A percentile compares a stretch with the other conserved stretches of the same genome.
Conservation (phyloP, 2,329 filamentous ascomycete genomes). For the Podosphaera xanthii region DNA sequence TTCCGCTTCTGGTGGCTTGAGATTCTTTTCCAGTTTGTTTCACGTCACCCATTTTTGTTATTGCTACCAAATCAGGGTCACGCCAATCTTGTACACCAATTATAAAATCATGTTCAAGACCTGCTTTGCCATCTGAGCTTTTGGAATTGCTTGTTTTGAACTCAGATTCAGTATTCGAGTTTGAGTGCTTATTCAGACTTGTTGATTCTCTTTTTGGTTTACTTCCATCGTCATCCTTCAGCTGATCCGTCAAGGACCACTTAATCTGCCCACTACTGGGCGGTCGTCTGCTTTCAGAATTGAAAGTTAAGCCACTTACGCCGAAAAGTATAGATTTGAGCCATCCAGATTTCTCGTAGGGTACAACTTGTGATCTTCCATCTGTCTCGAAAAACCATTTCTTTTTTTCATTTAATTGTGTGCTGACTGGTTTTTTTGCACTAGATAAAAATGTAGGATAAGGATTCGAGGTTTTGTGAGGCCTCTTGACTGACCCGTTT, state of each 20-base stretch:
- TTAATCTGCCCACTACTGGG: slow-evolving; percentile 53
- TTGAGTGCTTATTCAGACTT: slow-evolving; percentile 4
- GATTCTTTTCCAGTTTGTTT: slow-evolving; percentile 7
- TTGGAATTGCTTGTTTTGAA: slow-evolving; percentile 17
- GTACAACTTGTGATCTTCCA: slow-evolving; percentile 6
- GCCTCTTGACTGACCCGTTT: slow-evolving; percentile 10
- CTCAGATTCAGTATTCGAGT: slow-evolving; percentile 20
- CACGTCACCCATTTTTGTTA: slow-evolving; percentile 10
- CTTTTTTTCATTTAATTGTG: too few species aligned
- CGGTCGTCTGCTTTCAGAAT: slow-evolving; percentile 34
- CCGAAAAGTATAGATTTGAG: slow-evolving; percentile 22
- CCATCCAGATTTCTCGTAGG: slow-evolving; percentile 19
- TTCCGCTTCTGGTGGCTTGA: not conserved
- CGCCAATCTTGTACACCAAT: slow-evolving; percentile 79
- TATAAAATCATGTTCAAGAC: slow-evolving; percentile 39
- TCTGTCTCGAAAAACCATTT: slow-evolving; percentile 6
- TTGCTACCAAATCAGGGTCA: slow-evolving; percentile 47
- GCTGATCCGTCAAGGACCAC: slow-evolving; percentile 48
- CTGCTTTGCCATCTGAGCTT: slow-evolving; percentile 8
- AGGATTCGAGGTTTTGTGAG: slow-evolving; percentile 11
- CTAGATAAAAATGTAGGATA: slow-evolving; percentile 14
- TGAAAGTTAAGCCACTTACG: slow-evolving; percentile 14
- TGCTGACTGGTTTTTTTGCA: slow-evolving; percentile 1
- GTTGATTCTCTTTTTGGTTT: slow-evolving; percentile 17
- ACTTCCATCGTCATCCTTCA: slow-evolving; percentile 30